Conservation (phyloP, 2,329 filamentous ascomycete species). For the Gaeumannomyces sp. region DNA sequence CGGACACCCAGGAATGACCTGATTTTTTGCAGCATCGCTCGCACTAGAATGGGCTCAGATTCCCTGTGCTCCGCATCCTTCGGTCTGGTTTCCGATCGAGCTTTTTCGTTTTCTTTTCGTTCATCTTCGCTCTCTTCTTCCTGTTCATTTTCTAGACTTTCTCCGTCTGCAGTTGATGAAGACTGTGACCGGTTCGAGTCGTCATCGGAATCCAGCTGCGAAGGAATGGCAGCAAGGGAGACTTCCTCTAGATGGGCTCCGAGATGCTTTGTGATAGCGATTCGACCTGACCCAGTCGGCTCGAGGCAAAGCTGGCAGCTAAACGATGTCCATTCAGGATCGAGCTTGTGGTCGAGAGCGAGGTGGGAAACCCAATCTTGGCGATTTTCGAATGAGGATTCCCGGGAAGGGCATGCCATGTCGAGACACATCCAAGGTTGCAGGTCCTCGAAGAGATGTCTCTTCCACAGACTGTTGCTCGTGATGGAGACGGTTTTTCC, state of each 20-base stretch:
- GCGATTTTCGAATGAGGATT: neutral
- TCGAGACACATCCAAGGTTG: conserved; percentile 11
- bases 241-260: conserved; percentile 10
- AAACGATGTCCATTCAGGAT: conserved; percentile 3
- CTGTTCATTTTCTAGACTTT: no score
- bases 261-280: conserved; percentile 2
- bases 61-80: no score
- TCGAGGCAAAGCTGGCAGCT: conserved; percentile 7
- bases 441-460: conserved; percentile 10
- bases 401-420: neutral
- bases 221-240: conserved; percentile 1
- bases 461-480: conserved; percentile 7
- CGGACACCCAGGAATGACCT: no score
- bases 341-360: conserved; percentile 8
- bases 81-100: no score
- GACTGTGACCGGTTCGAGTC: neutral
- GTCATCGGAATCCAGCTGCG: conserved; percentile 3
- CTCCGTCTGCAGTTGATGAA: no score
- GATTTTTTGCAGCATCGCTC: no score
- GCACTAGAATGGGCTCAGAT: no score
- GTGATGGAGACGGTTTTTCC: neutral
- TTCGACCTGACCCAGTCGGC: neutral
- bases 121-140: no score
- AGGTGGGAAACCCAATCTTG: conserved; percentile 10
- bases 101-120: no score